Evolutionary conservation across 495 filamentous ascomycete species (phyloP).

Genomic region (Apiosordaria backusii): DNA sequence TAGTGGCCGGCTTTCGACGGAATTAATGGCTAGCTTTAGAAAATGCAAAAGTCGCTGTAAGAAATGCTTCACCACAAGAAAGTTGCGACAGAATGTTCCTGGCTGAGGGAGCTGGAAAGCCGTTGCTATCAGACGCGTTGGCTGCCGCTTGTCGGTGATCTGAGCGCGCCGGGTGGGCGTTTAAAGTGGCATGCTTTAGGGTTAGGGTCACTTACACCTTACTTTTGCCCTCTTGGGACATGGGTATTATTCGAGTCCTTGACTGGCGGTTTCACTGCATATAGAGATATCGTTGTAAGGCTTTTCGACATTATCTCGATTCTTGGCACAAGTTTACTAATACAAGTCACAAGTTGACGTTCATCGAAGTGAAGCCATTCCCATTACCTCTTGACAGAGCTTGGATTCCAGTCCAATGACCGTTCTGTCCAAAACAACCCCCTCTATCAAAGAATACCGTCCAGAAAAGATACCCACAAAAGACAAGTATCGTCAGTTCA

Average conservation of each 20-base stretch:
- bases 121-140: background rate
- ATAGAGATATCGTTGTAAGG: too few relatives aligned
- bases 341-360: background rate
- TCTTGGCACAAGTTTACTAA: background rate
- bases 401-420: background rate
- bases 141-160: background rate
- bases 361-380: background rate
- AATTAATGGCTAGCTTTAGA: too few relatives aligned
- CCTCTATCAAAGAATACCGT: background rate
- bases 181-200: background rate
- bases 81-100: background rate
- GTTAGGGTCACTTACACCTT: conserved; percentile 4
- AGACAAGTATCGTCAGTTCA: background rate
- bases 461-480: background rate
- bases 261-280: background rate
- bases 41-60: background rate
- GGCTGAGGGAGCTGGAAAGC: background rate
- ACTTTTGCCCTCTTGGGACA: background rate
- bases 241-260: too few relatives aligned
- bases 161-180: background rate
- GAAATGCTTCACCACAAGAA: background rate
- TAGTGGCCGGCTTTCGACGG: background rate
- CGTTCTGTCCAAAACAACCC: background rate
- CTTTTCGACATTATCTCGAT: background rate
- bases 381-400: background rate